These are phyloP conservation scores for Pythium brassicae DNA, from an alignment of 352 stramenopile genomes.

Conservation along the genomic window DNA sequence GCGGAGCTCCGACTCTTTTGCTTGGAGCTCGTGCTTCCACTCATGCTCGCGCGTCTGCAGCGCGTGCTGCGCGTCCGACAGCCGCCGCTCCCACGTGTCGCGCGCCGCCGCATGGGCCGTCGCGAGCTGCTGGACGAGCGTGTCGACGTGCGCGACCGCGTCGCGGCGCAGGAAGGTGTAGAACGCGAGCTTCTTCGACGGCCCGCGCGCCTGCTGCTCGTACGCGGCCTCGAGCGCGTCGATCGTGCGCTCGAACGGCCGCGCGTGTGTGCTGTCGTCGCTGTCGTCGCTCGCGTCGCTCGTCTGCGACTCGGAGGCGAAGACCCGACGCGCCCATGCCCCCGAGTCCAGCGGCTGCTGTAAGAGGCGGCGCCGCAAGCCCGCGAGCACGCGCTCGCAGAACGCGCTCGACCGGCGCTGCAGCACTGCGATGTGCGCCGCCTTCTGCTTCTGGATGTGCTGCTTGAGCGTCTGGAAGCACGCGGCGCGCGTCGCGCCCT, in stretches of 20 bases:
- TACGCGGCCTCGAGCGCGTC: conserved; percentile 49
- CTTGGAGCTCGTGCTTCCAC: conserved; percentile 39
- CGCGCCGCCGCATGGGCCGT: conserved; percentile 19
- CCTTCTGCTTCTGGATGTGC: conserved; percentile 60
- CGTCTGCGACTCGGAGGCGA: background rate
- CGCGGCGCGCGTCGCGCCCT: conserved; percentile 44
- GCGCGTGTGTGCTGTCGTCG: conserved; percentile 7
- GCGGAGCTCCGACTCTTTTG: conserved; percentile 40
- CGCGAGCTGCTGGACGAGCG: conserved; percentile 37
- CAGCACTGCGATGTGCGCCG: conserved; percentile 43
- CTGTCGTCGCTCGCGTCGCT: conserved; percentile 1
- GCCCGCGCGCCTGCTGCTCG: conserved; percentile 49
- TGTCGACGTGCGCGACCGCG: conserved; percentile 43
- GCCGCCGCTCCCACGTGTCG: conserved; percentile 21
- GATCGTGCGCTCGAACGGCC: conserved; percentile 33
- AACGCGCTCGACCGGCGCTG: conserved; percentile 54
- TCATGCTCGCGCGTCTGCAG: conserved; percentile 34
- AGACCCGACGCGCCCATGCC: conserved; percentile 30
- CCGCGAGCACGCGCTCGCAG: conserved; percentile 42
- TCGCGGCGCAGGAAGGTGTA: conserved; percentile 66
- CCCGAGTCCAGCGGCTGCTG: conserved; percentile 33
- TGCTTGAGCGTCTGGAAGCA: conserved; percentile 79
- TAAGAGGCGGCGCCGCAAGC: conserved; percentile 33
- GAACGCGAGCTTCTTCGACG: conserved; percentile 63
- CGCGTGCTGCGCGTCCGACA: conserved; percentile 31